Evolutionary conservation across 441 rosid species (phyloP).

Genomic region (Monsonia emarginata): DNA sequence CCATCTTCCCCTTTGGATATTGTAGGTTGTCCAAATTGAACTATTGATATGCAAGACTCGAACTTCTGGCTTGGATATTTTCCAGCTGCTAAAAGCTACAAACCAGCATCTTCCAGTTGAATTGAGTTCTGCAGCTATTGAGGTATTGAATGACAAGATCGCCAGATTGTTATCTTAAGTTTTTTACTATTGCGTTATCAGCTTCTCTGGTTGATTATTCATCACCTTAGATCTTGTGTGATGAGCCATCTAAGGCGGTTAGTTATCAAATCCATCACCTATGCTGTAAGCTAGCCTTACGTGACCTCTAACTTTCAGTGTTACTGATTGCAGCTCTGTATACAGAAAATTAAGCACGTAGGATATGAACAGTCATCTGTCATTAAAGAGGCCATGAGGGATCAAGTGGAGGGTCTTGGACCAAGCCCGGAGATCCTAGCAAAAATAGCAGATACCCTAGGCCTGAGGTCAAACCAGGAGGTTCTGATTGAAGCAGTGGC

Average conservation of each 20-base stretch:
- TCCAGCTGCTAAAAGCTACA: conserved; percentile 51
- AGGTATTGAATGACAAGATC: conserved; percentile 35
- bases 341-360: conserved; percentile 53
- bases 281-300: background rate
- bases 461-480: conserved; percentile 78
- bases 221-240: conserved; percentile 2
- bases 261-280: background rate
- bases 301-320: background rate
- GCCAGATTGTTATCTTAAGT: conserved; percentile 1
- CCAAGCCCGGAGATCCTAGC: conserved; percentile 50
- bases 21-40: conserved; percentile 64
- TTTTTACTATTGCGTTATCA: background rate
- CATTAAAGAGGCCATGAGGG: conserved; percentile 45
- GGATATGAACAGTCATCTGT: conserved; percentile 37
- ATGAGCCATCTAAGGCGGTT: conserved; percentile 11
- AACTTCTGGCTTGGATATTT: conserved; percentile 41
- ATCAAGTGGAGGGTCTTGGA: conserved; percentile 42
- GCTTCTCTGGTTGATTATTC: conserved; percentile 1
- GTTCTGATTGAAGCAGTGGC: conserved; percentile 81
- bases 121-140: conserved; percentile 53
- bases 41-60: conserved; percentile 46
- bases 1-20: conserved; percentile 15
- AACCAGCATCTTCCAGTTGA: conserved; percentile 49
- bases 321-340: conserved; percentile 43
- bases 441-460: conserved; percentile 51